Base-by-base conservation (phyloP, 495 filamentous ascomycete genomes). In the Elasticomyces elasticus region DNA sequence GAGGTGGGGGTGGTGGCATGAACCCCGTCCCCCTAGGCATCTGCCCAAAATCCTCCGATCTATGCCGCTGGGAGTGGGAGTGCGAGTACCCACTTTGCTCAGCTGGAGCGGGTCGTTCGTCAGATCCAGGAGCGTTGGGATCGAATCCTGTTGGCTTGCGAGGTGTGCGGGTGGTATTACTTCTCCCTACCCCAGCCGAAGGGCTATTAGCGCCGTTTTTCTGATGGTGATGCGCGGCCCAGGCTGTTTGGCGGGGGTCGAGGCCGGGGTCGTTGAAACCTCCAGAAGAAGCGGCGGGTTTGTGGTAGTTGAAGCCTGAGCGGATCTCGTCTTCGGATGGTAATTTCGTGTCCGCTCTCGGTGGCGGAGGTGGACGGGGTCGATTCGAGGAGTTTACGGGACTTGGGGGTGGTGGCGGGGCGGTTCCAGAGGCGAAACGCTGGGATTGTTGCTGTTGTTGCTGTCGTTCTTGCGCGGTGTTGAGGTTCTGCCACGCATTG, bases 401-500 rank as follows among this genome's bases (percentile, higher is more conserved):
- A 25, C 38, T 2, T 50, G 49, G 11, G 19, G 31, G 0, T 48
- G 19, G 41, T 54, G 27, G 57, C 40, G 28, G 33, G 11, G 30
- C 45, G 25, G 17, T 12, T 24, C 42, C 24, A 3, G 42, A 27
- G 2, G 42, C 42, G 24, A 27, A 27, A 22, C 24, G 19, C 3
- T 17, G 20, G 12, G 37, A 62, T 60, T 59, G 46, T 46, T 59
- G 64, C 43, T 26, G 57, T 49, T 54, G 17, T 27, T 48, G 40
- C 51, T 55, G 45, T 19, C 59, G 55, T 31, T 64, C 61, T 53
- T 71, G 56, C 10, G 58, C 51, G 22, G 68, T 71, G 62, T 76
- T 78, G 81, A 90, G 85, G n/a, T 78, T 76, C 58, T 85, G 76
- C 73, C 84, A 92, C 2, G 82, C 85, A 35, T 78, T 72, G 65